These are phyloP conservation scores for Aspergillus bombycis DNA, from an alignment of 2,329 filamentous ascomycete genomes.

Conservation along the genomic window DNA sequence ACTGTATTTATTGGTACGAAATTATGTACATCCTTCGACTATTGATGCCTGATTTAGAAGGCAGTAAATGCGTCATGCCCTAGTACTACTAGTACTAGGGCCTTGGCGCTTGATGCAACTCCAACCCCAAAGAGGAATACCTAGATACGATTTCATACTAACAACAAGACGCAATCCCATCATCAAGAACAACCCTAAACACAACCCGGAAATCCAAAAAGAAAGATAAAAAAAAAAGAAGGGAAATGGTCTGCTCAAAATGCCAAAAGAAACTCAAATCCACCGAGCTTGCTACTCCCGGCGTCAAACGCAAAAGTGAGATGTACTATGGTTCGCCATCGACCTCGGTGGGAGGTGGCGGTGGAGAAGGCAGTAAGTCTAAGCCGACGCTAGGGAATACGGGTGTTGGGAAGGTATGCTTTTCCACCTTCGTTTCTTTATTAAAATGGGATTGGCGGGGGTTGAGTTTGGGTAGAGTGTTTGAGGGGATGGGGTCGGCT, in stretches of 20 bases:
- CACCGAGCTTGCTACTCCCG: constrained; percentile 65
- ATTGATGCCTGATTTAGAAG: neutral
- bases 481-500: neutral
- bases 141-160: neutral
- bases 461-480: neutral
- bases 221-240: neutral
- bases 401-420: constrained; percentile 61
- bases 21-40: too few species aligned
- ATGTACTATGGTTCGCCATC: constrained; percentile 66
- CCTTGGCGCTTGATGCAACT: neutral
- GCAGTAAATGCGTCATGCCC: neutral
- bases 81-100: neutral
- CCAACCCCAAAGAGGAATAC: neutral
- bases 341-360: constrained; percentile 39
- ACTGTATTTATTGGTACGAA: too few species aligned
- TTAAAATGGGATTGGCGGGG: neutral
- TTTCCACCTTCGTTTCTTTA: neutral
- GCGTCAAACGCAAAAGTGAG: constrained; percentile 68
- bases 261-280: constrained; percentile 64
- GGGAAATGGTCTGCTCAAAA: constrained; percentile 64
- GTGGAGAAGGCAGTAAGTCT: constrained; percentile 30
- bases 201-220: neutral
- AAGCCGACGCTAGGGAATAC: constrained; percentile 58
- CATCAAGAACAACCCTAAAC: neutral
- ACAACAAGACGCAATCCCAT: neutral